Evolutionary conservation across 768 basidiomycete species (phyloP), one percentile per base, ranked within the genome.

Genomic region (Mycena haematopus): DNA sequence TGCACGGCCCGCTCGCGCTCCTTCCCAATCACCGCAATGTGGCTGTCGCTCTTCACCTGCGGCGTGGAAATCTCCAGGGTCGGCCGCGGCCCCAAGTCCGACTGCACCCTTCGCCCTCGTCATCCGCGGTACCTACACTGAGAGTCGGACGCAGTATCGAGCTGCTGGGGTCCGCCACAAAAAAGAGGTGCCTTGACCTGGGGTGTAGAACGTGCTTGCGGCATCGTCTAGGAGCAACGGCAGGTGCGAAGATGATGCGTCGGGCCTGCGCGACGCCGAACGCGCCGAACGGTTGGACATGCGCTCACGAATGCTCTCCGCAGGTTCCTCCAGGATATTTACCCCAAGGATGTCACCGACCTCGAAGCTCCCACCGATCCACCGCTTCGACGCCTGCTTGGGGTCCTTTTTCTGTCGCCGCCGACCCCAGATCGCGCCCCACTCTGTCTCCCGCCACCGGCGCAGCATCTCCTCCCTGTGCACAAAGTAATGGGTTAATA

Each of bases 321-420:
- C 69, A 40, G 71, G 70, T 47, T 77, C 77, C 46, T 82, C 76
- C 52, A 88, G 75, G 33, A 90, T 76, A 63, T 86, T 83, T 53
- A 92, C 81, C 13, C 91, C 92, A 38, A 93, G 77, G 63, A 94
- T 81, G n/a, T 81, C 81, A 3, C 92, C 92, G 38, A 94, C 79
- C 69, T 92, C 89, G 65, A 94, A 94, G 62, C 86, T 91, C 24
- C 80, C 80, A 27, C 92, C 91, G 29, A 90, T 81, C 90, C 90
- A 93, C 22, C 75, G 78, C 15, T 71, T 74, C 17, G 14, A 15
- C 13, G 66, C 57, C 36, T 66, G 70, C 51, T 66, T 70, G 35
- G 65, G 64, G 22, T 68, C 65, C 52, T 75, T 78, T 25, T 71
- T 67, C n/a, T n/a, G n/a, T n/a, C n/a, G n/a, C 56, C 79, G 72